Conservation (phyloP, 176 grass and related monocot genomes). For the Aegilops tauschii region DNA sequence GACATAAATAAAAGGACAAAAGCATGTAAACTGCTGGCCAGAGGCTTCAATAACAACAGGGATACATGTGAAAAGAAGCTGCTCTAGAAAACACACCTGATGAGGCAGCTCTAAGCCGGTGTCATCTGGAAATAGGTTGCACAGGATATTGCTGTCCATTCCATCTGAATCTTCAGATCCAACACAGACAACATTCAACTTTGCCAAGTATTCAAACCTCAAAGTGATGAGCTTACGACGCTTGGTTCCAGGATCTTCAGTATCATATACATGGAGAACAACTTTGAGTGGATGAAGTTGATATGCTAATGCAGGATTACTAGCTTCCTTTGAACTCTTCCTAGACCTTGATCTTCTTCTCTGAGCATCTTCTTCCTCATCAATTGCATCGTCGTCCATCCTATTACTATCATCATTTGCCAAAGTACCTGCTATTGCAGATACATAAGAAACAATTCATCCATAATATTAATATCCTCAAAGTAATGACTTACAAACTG, state of each 20-base stretch:
- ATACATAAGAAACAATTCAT: conserved; percentile 23
- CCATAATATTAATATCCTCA: not conserved
- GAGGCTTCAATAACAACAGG: not conserved
- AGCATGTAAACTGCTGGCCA: not conserved
- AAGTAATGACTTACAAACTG: not conserved
- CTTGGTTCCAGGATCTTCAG: conserved; percentile 56
- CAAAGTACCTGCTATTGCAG: conserved; percentile 50
- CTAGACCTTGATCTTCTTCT: conserved; percentile 90
- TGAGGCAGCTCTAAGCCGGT: conserved; percentile 88
- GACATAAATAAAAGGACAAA: not conserved
- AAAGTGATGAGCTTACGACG: conserved; percentile 47
- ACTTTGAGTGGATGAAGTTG: conserved; percentile 92
- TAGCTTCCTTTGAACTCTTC: conserved; percentile 67
- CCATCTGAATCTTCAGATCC: conserved; percentile 69
- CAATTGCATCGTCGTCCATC: conserved; percentile 87
- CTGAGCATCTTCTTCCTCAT: conserved; percentile 89
- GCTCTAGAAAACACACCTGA: conserved; percentile 44
- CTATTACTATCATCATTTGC: conserved; percentile 55
- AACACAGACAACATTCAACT: conserved; percentile 90
- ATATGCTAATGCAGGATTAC: conserved; percentile 56
- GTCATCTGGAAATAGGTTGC: conserved; percentile 98
- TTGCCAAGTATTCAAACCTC: conserved; percentile 87
- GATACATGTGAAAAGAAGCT: conserved; percentile 14
- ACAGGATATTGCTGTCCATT: conserved; percentile 71
- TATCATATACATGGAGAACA: conserved; percentile 69